Evolutionary conservation across 305 asterid genomes (phyloP).

Genomic region (Petunia hybrid): DNA sequence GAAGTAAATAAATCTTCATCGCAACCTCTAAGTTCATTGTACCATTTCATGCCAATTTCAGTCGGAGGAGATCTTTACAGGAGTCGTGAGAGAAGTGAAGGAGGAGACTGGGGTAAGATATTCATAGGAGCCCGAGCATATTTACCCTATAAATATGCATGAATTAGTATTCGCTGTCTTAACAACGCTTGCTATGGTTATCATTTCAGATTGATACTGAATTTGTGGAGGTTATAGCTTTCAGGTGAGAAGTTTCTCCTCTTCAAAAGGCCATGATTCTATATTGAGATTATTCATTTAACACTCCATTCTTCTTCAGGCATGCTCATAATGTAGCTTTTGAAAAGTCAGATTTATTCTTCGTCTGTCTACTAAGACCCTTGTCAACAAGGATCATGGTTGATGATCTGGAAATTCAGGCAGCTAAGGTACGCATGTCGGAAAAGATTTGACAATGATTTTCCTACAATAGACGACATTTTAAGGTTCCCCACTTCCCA

Average conservation of each 20-base stretch:
- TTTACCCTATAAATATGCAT: neutral
- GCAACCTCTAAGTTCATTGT: neutral
- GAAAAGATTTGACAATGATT: neutral
- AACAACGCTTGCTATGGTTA: neutral
- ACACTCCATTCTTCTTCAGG: slow-evolving; percentile 43
- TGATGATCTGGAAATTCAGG: slow-evolving; percentile 80
- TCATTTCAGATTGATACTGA: slow-evolving; percentile 72
- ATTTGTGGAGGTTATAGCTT: slow-evolving; percentile 83
- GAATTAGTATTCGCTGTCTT: neutral
- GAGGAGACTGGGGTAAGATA: slow-evolving; percentile 84
- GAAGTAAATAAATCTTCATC: neutral
- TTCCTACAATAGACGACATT: neutral
- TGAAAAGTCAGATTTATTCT: slow-evolving; percentile 81
- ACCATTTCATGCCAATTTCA: slow-evolving; percentile 37
- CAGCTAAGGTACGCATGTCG: slow-evolving; percentile 62
- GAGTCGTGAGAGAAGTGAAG: slow-evolving; percentile 88
- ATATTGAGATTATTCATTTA: neutral
- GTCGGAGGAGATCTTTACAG: slow-evolving; percentile 84
- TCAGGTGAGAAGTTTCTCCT: slow-evolving; percentile 55
- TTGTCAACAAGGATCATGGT: slow-evolving; percentile 61
- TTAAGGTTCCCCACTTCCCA: neutral
- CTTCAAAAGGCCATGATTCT: neutral
- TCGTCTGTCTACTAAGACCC: slow-evolving; percentile 75
- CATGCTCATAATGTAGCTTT: slow-evolving; percentile 84
- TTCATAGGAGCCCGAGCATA: neutral